Base-by-base conservation (phyloP, 2,329 filamentous ascomycete genomes). In the Pyrenochaeta sp. region DNA sequence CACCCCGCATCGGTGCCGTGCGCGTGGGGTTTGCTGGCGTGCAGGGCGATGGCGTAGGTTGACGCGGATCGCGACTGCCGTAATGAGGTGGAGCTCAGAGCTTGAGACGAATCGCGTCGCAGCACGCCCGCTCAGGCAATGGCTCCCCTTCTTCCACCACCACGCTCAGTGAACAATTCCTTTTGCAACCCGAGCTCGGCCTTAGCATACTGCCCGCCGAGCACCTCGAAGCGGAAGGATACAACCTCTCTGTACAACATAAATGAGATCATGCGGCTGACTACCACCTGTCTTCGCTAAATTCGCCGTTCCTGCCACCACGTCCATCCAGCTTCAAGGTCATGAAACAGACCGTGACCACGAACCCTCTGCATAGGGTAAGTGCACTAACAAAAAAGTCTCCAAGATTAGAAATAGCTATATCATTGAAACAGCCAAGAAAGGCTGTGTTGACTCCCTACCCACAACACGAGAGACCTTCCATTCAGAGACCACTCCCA, bases 1-100 rank as follows among this genome's bases (percentile, higher is more conserved):
- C 49, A 50, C 59, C 55, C 59, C 53, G 57, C 59, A 62, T 62
- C 37, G 35, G 44, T 44, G 57, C 55, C 47, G 44, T 48, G 53
- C 43, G 42, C 43, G 50, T 48, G 43, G 53, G 51, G 53, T 51
- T 36, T 39, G 42, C 39, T 54, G 51, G 48, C 44, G 43, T 34
- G 38, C 43, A 41, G 48, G n/a, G n/a, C n/a, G n/a, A n/a, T n/a
- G 42, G 44, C 38, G 50, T 41, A 53, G 48, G 53, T 54, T 35
- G 41, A 45, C 41, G 48, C 46, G 44, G 37, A 40, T 39, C 43
- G 50, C 44, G 49, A n/a, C n/a, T n/a, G n/a, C n/a, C n/a, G n/a
- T n/a, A n/a, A 46, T 27, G 29, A 45, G 40, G 48, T 34, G 38
- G 44, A 34, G 26, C 38, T 15, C 30, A 40, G n/a, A 35, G 35